phyloP scores from a whole-genome alignment of 2,329 filamentous ascomycete genomes.

The Aspergillus alliaceus region DNA sequence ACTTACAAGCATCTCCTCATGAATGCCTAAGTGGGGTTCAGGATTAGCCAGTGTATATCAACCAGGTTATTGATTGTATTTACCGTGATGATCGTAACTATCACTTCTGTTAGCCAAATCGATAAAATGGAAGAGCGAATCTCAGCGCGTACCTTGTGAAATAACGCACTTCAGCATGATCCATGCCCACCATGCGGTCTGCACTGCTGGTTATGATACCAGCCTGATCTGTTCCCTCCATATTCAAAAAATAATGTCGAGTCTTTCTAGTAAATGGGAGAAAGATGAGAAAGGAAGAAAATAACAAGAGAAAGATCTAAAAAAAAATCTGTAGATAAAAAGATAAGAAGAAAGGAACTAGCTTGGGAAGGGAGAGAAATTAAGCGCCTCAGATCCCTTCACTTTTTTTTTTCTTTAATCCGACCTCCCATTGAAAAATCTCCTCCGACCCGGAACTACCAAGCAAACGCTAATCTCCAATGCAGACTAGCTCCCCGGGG shows the following conservation, averaged over 20 bases:
- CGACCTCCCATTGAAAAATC: constrained; percentile 29
- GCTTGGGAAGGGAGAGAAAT: constrained; percentile 7
- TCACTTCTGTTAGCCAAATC: constrained; percentile 19
- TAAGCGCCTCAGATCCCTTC: constrained; percentile 16
- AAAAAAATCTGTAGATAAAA: constrained; percentile 2
- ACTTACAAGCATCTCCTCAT: constrained; percentile 96
- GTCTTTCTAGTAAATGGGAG: background rate
- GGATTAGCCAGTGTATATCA: constrained; percentile 19
- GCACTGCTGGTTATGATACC: constrained; percentile 41
- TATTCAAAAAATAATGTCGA: constrained; percentile 21
- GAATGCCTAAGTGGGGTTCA: constrained; percentile 67
- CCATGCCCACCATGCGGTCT: constrained; percentile 61
- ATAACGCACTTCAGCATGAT: constrained; percentile 97
- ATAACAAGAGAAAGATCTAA: background rate
- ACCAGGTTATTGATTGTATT: constrained; percentile 34
- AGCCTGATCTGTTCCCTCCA: constrained; percentile 31
- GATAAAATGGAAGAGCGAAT: background rate
- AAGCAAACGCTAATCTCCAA: constrained; percentile 9
- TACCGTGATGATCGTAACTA: constrained; percentile 98
- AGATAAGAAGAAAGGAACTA: background rate
- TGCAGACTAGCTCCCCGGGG: constrained; percentile 9
- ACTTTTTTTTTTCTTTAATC: constrained; percentile 27
- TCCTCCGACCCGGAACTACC: constrained; percentile 13
- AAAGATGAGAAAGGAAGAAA: background rate
- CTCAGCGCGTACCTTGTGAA: constrained; percentile 77